Conservation (phyloP, 345 rosid genomes). For the Litchi chinensis region DNA sequence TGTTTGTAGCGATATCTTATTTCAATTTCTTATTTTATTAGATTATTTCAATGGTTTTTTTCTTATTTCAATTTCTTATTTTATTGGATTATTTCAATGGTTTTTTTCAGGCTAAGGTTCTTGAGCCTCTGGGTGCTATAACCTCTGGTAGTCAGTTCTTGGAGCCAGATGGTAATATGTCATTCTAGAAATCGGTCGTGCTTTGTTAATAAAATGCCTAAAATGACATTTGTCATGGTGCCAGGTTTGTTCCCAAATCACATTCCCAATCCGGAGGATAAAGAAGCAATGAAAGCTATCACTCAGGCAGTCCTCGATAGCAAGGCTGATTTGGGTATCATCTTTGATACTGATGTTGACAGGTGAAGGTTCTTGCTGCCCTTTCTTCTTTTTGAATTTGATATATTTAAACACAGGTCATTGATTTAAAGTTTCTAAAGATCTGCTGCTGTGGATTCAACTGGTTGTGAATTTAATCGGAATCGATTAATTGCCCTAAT, state of each 20-base stretch:
- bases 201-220: slow-evolving; percentile 14
- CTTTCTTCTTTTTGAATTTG: neutral
- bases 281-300: slow-evolving; percentile 87
- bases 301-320: slow-evolving; percentile 85
- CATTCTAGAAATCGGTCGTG: slow-evolving; percentile 13
- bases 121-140: slow-evolving; percentile 91
- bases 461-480: slow-evolving; percentile 85
- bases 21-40: slow-evolving; percentile 1
- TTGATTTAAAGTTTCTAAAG: slow-evolving; percentile 35
- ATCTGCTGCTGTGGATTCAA: slow-evolving; percentile 99
- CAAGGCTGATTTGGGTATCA: slow-evolving; percentile 95
- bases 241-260: slow-evolving; percentile 96
- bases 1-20: slow-evolving; percentile 7
- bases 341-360: slow-evolving; percentile 98
- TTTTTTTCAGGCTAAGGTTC: slow-evolving; percentile 80
- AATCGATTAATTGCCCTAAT: slow-evolving; percentile 89
- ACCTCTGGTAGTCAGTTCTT: slow-evolving; percentile 95
- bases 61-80: too few species aligned
- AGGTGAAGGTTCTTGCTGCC: slow-evolving; percentile 47
- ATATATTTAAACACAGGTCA: slow-evolving; percentile 1
- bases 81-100: neutral
- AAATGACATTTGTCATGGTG: slow-evolving; percentile 17
- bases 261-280: slow-evolving; percentile 98
- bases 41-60: slow-evolving; percentile 15
- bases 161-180: slow-evolving; percentile 86